Base-by-base conservation (phyloP, 768 basidiomycete species). In the Termitomyces sp. region DNA sequence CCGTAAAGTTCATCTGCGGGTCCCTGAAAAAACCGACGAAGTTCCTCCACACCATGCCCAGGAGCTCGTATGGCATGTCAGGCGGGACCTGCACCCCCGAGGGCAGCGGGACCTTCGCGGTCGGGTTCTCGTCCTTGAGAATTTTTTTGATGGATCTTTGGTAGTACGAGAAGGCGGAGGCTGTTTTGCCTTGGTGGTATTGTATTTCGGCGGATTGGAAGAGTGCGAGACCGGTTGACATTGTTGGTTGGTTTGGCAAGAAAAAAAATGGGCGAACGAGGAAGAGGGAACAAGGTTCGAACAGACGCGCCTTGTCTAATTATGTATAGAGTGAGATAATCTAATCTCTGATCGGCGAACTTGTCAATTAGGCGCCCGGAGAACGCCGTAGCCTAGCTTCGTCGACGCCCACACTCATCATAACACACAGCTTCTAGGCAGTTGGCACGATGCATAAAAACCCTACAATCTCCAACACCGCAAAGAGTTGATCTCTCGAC, bases 11-110 rank as follows among this genome's bases (percentile, higher is more conserved):
- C 62, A 67, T 64, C 2, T 43, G 4, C 1, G 67, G 59, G 48
- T 67, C 67, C 18, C 68, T 60, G 50, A 72, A 68, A 51, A 68
- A 70, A 5, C 67, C 71, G 2, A 64, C n/a, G 45, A 73, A 65
- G 51, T 71, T 71, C 18, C 62, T 59, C 68, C 71, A 74, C 27
- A 67, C 56, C 13, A 60, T 32, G 8, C 62, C 69, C 4, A 74
- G 59, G n/a, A 65, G 43, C 49, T 72, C 71, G 6, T 55, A 58
- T 0, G 71, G 68, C 7, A 52, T 53, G 18, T 70, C 50, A 13
- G 58, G 42, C 4, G 67, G 67, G 9, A 65, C 20, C 5, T 12
- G 36, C 4, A 16, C 10, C 13, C 45, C 36, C 27, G 30, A 4
- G 10, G 56, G 48, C 18, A 51, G n/a, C 1, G 62, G 66, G 33